A percentile compares a stretch with the other conserved stretches of the same genome.
These are phyloP conservation scores for Pestalotiopsis sp. DNA, from an alignment of 2,329 filamentous ascomycete genomes.

Conservation along the genomic window DNA sequence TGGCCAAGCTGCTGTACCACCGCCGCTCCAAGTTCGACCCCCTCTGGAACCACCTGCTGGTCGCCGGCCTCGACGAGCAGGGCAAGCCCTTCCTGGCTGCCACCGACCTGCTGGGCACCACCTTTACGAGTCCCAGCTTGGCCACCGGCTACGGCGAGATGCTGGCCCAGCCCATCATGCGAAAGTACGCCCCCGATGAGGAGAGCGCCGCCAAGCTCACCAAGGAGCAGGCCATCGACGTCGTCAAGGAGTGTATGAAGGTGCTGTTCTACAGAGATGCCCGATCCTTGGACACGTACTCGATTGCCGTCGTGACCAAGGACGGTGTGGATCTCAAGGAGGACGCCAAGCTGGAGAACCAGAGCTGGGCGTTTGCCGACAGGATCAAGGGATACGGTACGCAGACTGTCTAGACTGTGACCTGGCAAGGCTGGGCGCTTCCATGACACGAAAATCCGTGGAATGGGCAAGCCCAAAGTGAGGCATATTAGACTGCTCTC, in stretches of 20 bases:
- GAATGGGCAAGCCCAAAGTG: background rate
- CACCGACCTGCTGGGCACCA: conserved; percentile 89
- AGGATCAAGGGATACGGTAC: conserved; percentile 93
- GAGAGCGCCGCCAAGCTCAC: conserved; percentile 69
- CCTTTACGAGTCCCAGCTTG: conserved; percentile 82
- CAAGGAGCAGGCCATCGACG: conserved; percentile 75
- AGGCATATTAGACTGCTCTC: background rate
- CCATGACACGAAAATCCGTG: background rate
- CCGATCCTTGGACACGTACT: conserved; percentile 87
- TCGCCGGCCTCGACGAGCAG: conserved; percentile 81
- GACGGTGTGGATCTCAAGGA: conserved; percentile 85
- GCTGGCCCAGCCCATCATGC: conserved; percentile 89
- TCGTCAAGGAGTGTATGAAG: conserved; percentile 95
- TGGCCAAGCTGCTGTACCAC: conserved; percentile 93
- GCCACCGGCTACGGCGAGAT: conserved; percentile 93
- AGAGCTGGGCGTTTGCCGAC: conserved; percentile 98
- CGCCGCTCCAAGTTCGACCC: conserved; percentile 95
- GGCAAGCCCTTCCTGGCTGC: conserved; percentile 85
- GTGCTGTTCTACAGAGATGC: conserved; percentile 97
- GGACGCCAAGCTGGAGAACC: conserved; percentile 84
- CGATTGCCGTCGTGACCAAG: conserved; percentile 84
- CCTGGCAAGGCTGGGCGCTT: background rate
- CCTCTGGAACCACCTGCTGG: conserved; percentile 93
- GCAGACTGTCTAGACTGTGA: conserved; percentile 59
- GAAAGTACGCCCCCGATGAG: conserved; percentile 82